Evolutionary conservation across 1,139 yeast species (phyloP), one percentile per base, ranked within the genome.

Genomic region (Wickerhamiella pararugosa): DNA sequence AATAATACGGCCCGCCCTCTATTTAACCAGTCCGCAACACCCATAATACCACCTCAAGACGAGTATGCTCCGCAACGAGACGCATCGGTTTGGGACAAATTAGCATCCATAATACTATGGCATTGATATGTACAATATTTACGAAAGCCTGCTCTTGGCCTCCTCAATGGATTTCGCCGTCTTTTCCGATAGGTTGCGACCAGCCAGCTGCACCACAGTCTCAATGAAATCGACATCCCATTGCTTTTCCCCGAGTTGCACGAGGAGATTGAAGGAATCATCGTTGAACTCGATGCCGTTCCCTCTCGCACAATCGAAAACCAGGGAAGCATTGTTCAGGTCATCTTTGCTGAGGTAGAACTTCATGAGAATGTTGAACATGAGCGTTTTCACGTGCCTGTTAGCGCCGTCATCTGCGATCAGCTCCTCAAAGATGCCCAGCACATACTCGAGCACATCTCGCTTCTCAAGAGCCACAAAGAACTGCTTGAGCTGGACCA

Each of bases 381-480:
- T 39, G 7, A 59, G 48, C 2, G 57, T 51, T 28, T 52, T 50
- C 21, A 51, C 52, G 5, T 51, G 45, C 11, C 44, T 48, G 32
- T 49, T 39, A 15, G 51, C 44, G 3, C 39, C 26, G 2, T 51
- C 37, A 9, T 51, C 51, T 6, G 37, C 37, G 26, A 45, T 32
- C 32, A 53, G 36, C 3, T 42, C 45, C 4, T 39, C 37, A 28
- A 47, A 53, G n/a, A 82, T 86, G 46, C 75, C 76, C 52, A 79
- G 67, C 51, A 80, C 73, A 54, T 66, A 73, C 48, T 71, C 63
- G 34, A 76, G 75, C 57, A 81, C 79, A 55, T 71, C 66, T 6
- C 29, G 29, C 7, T 38, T 33, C 4, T 29, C 30, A 10, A 55
- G 42, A 4, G 49, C 48, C 8, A 38, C 32, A 3, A 53, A 40